phyloP scores from a whole-genome alignment of 1,139 yeast species.

The Saccharomyces hybrid region DNA sequence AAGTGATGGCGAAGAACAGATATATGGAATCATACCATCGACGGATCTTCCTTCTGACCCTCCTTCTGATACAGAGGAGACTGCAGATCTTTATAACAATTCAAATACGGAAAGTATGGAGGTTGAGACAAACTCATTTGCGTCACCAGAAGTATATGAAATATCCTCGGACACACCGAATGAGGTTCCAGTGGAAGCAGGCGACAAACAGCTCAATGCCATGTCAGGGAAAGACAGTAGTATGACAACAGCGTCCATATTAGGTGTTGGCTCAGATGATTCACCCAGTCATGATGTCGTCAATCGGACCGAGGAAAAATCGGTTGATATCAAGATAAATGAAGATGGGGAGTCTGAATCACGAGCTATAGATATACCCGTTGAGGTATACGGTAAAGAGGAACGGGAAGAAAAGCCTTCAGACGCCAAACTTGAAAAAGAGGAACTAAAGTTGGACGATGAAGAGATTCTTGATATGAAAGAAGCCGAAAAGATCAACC shows the following conservation, averaged over 20 bases:
- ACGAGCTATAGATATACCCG: constrained; percentile 4
- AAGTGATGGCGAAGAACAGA: not conserved
- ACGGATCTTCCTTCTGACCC: not conserved
- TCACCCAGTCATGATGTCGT: not conserved
- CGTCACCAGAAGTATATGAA: not conserved
- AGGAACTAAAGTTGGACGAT: not conserved
- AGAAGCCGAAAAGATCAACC: not conserved
- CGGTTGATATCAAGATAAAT: not conserved
- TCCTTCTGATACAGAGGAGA: not conserved
- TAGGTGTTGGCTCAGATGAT: not conserved
- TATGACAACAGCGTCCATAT: not conserved
- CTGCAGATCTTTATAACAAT: not conserved
- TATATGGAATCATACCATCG: not conserved
- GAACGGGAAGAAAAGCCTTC: not conserved
- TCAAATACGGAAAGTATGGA: not conserved
- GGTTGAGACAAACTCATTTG: not conserved
- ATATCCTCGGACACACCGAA: not conserved
- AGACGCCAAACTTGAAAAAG: not conserved
- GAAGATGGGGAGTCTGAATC: not conserved
- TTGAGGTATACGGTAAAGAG: not conserved
- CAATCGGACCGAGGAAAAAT: not conserved
- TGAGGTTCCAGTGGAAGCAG: not conserved
- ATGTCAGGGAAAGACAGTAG: not conserved
- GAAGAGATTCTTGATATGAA: not conserved
- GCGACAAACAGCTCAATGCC: not conserved